Percentiles rank a stretch among this genome's conserved stretches.
These are phyloP conservation scores for Hygrophorus russula DNA, from an alignment of 768 basidiomycete genomes.

Conservation along the genomic window DNA sequence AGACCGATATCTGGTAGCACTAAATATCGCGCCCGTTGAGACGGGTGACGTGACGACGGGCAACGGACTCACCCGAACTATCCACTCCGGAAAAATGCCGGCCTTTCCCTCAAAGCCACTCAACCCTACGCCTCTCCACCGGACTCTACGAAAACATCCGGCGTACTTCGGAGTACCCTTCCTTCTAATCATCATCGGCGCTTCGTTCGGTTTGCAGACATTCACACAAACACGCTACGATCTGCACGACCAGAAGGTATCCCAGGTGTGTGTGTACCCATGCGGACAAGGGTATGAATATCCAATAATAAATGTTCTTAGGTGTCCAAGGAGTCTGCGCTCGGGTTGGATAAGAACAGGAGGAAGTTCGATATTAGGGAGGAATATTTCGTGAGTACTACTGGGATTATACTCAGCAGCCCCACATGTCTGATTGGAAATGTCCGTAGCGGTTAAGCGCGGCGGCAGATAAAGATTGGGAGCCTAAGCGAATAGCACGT, in stretches of 20 bases:
- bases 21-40: too few species aligned
- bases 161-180: constrained; percentile 82
- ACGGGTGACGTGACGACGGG: too few species aligned
- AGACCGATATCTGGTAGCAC: too few species aligned
- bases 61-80: too few species aligned
- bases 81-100: constrained; percentile 24
- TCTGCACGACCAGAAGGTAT: constrained; percentile 69
- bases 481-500: constrained; percentile 72
- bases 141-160: constrained; percentile 46
- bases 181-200: constrained; percentile 70
- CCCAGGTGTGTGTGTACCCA: constrained; percentile 34
- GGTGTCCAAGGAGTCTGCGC: constrained; percentile 72
- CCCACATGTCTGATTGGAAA: too few species aligned
- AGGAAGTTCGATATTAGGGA: constrained; percentile 89
- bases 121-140: constrained; percentile 27
- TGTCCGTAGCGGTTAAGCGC: constrained; percentile 49
- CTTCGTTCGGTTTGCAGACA: constrained; percentile 71
- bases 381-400: constrained; percentile 84
- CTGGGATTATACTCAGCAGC: not conserved
- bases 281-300: not conserved
- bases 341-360: constrained; percentile 55
- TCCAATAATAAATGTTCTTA: not conserved
- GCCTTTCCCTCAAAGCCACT: constrained; percentile 40
- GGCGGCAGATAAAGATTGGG: constrained; percentile 63
- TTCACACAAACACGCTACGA: constrained; percentile 92